Base-by-base conservation (phyloP, 75 land plant species). In the Selaginella tamariscina region DNA sequence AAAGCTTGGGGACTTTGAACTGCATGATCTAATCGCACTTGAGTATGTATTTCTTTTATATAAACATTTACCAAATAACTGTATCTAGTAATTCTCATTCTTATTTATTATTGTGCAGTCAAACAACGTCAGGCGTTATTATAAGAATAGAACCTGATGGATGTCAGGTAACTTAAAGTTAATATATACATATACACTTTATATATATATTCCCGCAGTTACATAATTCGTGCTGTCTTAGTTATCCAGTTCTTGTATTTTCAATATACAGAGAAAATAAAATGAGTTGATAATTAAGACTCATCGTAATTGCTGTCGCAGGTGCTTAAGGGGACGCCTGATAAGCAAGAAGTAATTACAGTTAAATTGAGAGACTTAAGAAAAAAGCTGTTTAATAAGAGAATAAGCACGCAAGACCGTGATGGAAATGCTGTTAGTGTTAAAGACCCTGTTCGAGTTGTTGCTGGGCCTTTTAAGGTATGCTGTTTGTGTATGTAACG, bases 121-220 rank as follows among this genome's bases (percentile, higher is more conserved):
- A 89, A 59, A 76, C 62, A 54, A 86, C 76, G 26, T 88, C 89
- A 73, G 98, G 98, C 28, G 74, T 89, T n/a, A 93, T 93, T 27
- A 80, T 93, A 60, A 85, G 88, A 26, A 92, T 93, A 23, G 95
- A 93, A 72, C 83, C 79, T 72, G 90, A 89, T 75, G 90, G 86
- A 22, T 86, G 86, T 60, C 98, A 93, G 87, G 98, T 84, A 33
- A 70, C 49, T 39, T 39, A 39, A 39, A 39, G 15, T 39, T 15
- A 39, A 15, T 15, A 5, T 5, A 5, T 39, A 39, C 49, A 5
- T 39, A 5, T 39, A 5, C 15, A 39, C 5, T 39, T 5, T 39
- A 15, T 39, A 15, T 39, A 15, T 39, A 39, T 39, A 5, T 39
- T n/a, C n/a, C n/a, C n/a, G n/a, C n/a, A n/a, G n/a, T n/a, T n/a